These are phyloP conservation scores for Ashbya aceris DNA, from an alignment of 1,139 yeast species.

Conservation along the genomic window DNA sequence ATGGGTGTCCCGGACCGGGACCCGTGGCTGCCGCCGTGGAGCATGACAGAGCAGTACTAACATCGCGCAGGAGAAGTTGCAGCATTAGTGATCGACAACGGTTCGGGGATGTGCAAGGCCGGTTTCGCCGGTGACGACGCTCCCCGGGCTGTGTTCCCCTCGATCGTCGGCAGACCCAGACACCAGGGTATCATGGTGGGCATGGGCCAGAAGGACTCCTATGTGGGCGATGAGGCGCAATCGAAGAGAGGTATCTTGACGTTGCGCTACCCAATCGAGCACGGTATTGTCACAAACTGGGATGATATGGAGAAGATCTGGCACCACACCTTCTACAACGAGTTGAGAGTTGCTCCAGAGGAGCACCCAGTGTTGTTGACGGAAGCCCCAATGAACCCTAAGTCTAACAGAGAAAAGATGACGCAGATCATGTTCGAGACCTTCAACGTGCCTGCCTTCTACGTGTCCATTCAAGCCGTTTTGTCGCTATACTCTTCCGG, in stretches of 20 bases:
- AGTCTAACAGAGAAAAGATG: conserved; percentile 99
- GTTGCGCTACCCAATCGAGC: conserved; percentile 98
- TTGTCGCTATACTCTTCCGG: conserved; percentile 97
- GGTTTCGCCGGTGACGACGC: conserved; percentile 99
- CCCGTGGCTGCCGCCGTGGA: background rate
- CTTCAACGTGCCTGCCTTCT: conserved; percentile 98
- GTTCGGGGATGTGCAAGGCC: conserved; percentile 99
- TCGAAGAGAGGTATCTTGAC: conserved; percentile 99
- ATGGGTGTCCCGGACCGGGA: background rate
- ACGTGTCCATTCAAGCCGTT: conserved; percentile 97
- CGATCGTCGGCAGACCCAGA: conserved; percentile 99
- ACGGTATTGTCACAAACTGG: conserved; percentile 99
- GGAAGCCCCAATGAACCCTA: conserved; percentile 99
- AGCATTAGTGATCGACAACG: conserved; percentile 85
- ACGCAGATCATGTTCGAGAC: conserved; percentile 98
- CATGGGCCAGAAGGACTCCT: conserved; percentile 99
- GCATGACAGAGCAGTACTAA: background rate
- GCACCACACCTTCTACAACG: conserved; percentile 97
- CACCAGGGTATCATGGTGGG: conserved; percentile 99
- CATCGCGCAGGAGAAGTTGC: conserved; percentile 26
- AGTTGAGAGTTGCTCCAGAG: conserved; percentile 97
- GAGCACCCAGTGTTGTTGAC: conserved; percentile 97
- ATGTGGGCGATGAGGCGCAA: conserved; percentile 99
- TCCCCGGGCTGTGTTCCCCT: conserved; percentile 99
- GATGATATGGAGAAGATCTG: conserved; percentile 99